Base-by-base conservation (phyloP, 345 rosid species). In the Hypericum androsaemum region DNA sequence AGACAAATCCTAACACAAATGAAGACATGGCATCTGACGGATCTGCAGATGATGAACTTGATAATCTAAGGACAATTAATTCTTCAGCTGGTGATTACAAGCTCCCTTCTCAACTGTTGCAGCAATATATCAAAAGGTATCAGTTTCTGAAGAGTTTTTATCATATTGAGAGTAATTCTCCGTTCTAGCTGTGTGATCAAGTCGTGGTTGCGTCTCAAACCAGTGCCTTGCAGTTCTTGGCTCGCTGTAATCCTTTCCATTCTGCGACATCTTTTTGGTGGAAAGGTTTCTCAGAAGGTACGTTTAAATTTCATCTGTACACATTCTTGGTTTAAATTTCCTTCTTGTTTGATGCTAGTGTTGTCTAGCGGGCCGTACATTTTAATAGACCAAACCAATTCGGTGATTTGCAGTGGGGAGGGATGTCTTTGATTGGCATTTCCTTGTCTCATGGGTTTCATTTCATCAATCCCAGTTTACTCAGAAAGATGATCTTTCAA, bases 211-310 rank as follows among this genome's bases (percentile, higher is more conserved):
- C 57, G 47, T 7, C 67, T 39, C 60, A 58, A 32, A 67, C 68
- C 84, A 88, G 98, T 88, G 48, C 86, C 98, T 40, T 92, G 98
- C 47, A 89, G 95, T 47, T 77, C 94, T 41, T 76, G 95, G 59
- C 89, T 88, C 61, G 77, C 74, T 1, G 74, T 79, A 2, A 94
- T 92, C 68, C 77, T 88, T 64, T 78, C 89, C 47, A 68, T 85
- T 52, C 76, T 85, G 62, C 88, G 84, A 65, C 77, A 88, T 73
- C 88, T 88, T 46, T 88, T 82, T 57, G 96, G 84, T 71, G 81
- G 71, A 58, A 81, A 75, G 71, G 75, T 77, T 59, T 92, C 94
- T 8, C 77, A 81, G 50, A 88, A 92, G 88, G 98, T 81, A 61
- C 47, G 55, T 22, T 22, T 1, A 22, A 1, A 4, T 22, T 22